Percentiles rank a stretch among this genome's conserved stretches.
Conservation (phyloP, 495 filamentous ascomycete genomes). For the Pyronema domesticum region DNA sequence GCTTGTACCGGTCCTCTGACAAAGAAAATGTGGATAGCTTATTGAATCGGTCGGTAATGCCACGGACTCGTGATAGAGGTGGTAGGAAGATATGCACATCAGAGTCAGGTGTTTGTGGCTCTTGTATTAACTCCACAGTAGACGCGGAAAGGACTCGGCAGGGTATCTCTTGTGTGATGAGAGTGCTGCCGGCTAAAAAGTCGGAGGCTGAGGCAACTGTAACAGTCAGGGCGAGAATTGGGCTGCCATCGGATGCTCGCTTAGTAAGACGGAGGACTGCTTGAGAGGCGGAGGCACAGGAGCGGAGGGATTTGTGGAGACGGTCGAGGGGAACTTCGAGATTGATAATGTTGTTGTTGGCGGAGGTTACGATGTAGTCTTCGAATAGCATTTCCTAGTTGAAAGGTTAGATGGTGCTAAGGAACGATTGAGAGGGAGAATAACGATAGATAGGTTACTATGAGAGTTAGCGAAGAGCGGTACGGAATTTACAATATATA, state of each 20-base stretch:
- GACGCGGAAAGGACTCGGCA: conserved; percentile 66
- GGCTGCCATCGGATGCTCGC: conserved; percentile 50
- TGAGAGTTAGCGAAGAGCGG: background rate
- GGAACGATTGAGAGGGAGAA: background rate
- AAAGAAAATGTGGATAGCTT: conserved; percentile 40
- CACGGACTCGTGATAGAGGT: conserved; percentile 63
- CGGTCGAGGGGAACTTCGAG: conserved; percentile 73
- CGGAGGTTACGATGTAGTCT: conserved; percentile 70
- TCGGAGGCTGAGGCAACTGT: conserved; percentile 35
- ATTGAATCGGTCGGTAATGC: conserved; percentile 84
- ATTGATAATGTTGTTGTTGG: conserved; percentile 75
- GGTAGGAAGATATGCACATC: conserved; percentile 89
- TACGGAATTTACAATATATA: background rate
- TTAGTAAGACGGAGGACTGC: conserved; percentile 81
- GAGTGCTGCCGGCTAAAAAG: conserved; percentile 8
- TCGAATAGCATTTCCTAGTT: conserved; percentile 68
- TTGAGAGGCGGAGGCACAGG: conserved; percentile 54
- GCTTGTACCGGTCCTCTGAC: conserved; percentile 34
- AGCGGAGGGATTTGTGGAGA: conserved; percentile 71
- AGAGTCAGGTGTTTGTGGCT: conserved; percentile 75
- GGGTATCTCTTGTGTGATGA: conserved; percentile 89
- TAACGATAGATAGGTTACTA: conserved; percentile 6
- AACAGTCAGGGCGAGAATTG: conserved; percentile 72
- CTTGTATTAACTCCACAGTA: conserved; percentile 67
- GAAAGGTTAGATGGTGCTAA: conserved; percentile 1